phyloP scores from a whole-genome alignment of 176 grass and related monocot species.

The Bothriochloa decipiens region DNA sequence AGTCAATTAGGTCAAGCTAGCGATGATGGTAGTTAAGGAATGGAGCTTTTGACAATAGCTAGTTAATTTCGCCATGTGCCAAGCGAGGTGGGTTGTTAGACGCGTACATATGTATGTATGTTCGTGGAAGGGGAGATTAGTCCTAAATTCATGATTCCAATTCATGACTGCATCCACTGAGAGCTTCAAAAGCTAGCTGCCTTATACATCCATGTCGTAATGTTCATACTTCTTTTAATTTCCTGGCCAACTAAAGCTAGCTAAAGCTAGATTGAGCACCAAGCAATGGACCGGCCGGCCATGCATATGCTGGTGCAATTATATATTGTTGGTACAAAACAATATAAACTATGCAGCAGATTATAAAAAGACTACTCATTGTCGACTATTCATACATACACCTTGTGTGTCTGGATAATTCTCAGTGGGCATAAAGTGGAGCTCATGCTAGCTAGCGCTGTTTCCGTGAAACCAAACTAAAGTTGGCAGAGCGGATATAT shows the following conservation, averaged over 20 bases:
- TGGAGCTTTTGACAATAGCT: background rate
- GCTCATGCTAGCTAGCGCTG: too few relatives aligned
- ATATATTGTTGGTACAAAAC: too few relatives aligned
- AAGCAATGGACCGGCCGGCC: too few relatives aligned
- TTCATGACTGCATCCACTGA: slow-evolving; percentile 15
- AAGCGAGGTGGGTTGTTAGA: background rate
- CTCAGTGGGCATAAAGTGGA: too few relatives aligned
- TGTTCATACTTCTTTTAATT: background rate
- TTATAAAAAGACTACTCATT: too few relatives aligned
- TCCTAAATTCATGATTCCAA: background rate
- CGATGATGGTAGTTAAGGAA: background rate
- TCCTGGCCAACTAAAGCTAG: background rate
- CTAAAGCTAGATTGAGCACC: background rate
- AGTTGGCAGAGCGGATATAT: too few relatives aligned
- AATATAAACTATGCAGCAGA: too few relatives aligned
- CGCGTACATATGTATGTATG: background rate
- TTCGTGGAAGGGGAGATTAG: background rate
- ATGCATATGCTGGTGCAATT: too few relatives aligned
- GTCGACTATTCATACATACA: too few relatives aligned
- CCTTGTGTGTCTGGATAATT: too few relatives aligned
- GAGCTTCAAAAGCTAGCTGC: background rate
- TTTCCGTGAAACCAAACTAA: too few relatives aligned
- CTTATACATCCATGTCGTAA: background rate
- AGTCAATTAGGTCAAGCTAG: background rate
- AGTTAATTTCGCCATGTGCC: background rate